phyloP scores from a whole-genome alignment of 371 early-diverging fungal genomes.

The Mucor indicus region DNA sequence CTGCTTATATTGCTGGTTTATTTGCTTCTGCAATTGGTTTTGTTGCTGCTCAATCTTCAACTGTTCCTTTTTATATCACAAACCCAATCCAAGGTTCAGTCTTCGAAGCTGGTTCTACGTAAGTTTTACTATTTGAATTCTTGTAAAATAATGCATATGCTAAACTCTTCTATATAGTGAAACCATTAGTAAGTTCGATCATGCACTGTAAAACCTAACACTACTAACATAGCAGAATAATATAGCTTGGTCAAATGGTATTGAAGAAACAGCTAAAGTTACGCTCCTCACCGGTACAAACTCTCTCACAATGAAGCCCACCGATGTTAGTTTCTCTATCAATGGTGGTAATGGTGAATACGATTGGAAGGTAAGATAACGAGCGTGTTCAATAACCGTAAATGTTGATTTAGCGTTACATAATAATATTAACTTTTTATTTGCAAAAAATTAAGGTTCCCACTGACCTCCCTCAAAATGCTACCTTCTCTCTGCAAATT shows the following conservation, averaged over 20 bases:
- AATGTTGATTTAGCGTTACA: background rate
- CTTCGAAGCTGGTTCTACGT: conserved; percentile 21
- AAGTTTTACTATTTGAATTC: conserved; percentile 2
- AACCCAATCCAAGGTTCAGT: conserved; percentile 19
- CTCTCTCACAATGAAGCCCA: conserved; percentile 13
- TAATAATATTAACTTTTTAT: background rate
- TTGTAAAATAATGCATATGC: background rate
- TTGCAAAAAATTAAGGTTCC: conserved; percentile 10
- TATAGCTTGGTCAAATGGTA: conserved; percentile 27
- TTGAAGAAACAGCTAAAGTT: conserved; percentile 11
- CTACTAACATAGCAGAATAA: background rate
- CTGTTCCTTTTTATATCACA: conserved; percentile 25
- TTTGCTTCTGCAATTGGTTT: conserved; percentile 8
- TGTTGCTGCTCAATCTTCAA: conserved; percentile 17
- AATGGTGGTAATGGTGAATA: conserved; percentile 17
- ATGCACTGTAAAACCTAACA: background rate
- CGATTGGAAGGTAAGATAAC: conserved; percentile 22
- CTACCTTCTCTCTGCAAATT: conserved; percentile 20
- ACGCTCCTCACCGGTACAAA: conserved; percentile 16
- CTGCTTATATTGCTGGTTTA: background rate
- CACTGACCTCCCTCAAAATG: conserved; percentile 18
- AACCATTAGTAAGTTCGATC: conserved; percentile 6
- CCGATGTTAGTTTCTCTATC: conserved; percentile 8
- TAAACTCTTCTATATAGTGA: conserved; percentile 3
- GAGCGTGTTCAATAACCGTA: conserved; percentile 3